Base-by-base conservation (phyloP, 805 yeast genomes). In the Metschnikowia koreensis region DNA sequence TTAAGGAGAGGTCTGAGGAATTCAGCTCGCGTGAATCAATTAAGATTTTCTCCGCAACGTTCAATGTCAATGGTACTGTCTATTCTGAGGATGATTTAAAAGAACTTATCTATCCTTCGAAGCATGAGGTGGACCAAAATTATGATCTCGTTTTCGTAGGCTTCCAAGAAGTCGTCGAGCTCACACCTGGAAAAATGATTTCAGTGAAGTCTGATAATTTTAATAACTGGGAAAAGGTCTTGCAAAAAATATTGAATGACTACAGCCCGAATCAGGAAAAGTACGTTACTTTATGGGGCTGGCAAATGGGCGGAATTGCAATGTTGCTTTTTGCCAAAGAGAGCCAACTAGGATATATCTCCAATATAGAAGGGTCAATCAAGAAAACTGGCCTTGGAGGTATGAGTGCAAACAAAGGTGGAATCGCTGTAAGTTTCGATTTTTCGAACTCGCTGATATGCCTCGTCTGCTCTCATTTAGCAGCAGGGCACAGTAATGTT, bases 301-400 rank as follows among this genome's bases (percentile, higher is more conserved):
- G 86, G 54, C 96, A 90, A 61, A 69, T 93, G 52, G 97, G 97
- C 16, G 98, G 98, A 1, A 76, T 93, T 13, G 80, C 89, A 22
- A 65, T 87, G 41, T 72, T 91, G 54, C 70, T 94, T 22, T 92
- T 84, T 65, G 81, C 84, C 6, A 81, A 81, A 53, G 81, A 81
- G 40, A 66, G 74, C 1, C 80, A 81, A 51, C 62, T 80, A 5
- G 70, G 75, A 10, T 73, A 78, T 45, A 77, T 91, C 34, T 76
- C 81, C 40, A 79, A 82, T 45, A 75, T 91, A 28, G 87, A 84
- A 60, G 84, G 92, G 1, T 80, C 86, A 36, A 80, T 84, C 38
- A 92, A 89, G 60, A 93, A 93, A 62, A 92, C 98, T 0, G 99
- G 99, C 0, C 77, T 93, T 46, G 96, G 97, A 33, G 99, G 99